Evolutionary conservation across 2,329 filamentous ascomycete genomes (phyloP).

Genomic region (Camptophora hylomeconis): DNA sequence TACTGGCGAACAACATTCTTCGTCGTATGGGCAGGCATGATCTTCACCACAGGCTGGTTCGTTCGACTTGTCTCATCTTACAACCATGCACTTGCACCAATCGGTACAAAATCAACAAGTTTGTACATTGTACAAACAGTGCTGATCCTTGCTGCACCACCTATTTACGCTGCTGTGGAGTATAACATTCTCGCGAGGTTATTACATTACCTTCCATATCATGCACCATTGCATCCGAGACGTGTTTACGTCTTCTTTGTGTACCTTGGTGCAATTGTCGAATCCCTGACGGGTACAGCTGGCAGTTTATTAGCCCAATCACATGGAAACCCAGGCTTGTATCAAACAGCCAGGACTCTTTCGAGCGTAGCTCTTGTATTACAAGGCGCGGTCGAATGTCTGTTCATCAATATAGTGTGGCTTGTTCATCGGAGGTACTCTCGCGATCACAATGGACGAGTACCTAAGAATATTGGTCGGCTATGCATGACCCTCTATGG

Average conservation of each 20-base stretch:
- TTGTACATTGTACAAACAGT: constrained; percentile 24
- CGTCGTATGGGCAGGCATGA: constrained; percentile 22
- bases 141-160: constrained; percentile 24
- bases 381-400: constrained; percentile 21
- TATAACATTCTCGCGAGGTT: constrained; percentile 26
- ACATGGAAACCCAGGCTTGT: constrained; percentile 9
- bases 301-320: constrained; percentile 18
- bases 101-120: constrained; percentile 16
- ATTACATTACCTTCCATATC: constrained; percentile 27
- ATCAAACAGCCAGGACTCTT: constrained; percentile 18
- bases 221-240: constrained; percentile 24
- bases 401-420: constrained; percentile 19
- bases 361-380: constrained; percentile 20
- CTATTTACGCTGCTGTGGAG: constrained; percentile 25
- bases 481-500: constrained; percentile 25
- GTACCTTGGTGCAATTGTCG: constrained; percentile 24
- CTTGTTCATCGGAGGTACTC: constrained; percentile 19
- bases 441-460: constrained; percentile 9
- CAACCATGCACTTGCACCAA: no score
- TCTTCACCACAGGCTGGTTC: constrained; percentile 27
- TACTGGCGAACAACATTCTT: constrained; percentile 27
- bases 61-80: constrained; percentile 21
- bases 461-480: constrained; percentile 20
- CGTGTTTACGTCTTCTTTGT: constrained; percentile 25
- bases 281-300: constrained; percentile 22